Evolutionary conservation across 345 rosid species (phyloP).

Genomic region (Eucalyptus melliodora): DNA sequence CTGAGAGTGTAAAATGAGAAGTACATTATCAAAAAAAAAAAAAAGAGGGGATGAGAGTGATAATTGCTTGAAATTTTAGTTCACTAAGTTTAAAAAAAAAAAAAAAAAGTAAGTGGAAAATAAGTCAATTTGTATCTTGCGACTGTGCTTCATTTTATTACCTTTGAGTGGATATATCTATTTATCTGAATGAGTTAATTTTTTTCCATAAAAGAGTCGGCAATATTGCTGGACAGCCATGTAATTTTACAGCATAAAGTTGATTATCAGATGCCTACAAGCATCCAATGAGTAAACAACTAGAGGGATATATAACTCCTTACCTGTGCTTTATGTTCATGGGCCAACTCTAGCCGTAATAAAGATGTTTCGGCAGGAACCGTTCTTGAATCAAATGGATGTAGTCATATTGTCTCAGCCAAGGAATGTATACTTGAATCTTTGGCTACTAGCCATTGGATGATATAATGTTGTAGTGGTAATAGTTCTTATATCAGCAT

Average conservation of each 20-base stretch:
- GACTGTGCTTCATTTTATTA: not conserved
- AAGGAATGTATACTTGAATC: not conserved
- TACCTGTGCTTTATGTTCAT: not conserved
- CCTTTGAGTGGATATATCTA: not conserved
- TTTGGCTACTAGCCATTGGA: not conserved
- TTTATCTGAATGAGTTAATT: not conserved
- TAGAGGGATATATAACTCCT: not conserved
- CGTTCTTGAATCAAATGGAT: not conserved
- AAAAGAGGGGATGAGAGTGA: not conserved
- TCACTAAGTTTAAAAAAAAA: not conserved
- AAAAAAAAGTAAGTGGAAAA: not conserved
- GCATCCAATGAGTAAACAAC: not conserved
- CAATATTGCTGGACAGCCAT: not conserved
- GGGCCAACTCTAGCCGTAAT: not conserved
- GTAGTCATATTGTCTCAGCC: not conserved
- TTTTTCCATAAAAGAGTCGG: not conserved
- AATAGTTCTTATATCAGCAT: not conserved
- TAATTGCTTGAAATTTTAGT: not conserved
- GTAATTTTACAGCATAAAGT: not conserved
- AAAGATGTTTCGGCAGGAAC: not conserved
- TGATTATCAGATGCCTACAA: not conserved
- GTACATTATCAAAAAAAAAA: not conserved
- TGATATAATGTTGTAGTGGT: not conserved
- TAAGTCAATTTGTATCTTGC: not conserved
- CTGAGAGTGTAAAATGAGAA: not conserved